Percentiles rank a stretch among this genome's conserved stretches.
These are phyloP conservation scores for Austroboletus novae-zelandiae DNA, from an alignment of 1,284 basidiomycete species.

Conservation along the genomic window DNA sequence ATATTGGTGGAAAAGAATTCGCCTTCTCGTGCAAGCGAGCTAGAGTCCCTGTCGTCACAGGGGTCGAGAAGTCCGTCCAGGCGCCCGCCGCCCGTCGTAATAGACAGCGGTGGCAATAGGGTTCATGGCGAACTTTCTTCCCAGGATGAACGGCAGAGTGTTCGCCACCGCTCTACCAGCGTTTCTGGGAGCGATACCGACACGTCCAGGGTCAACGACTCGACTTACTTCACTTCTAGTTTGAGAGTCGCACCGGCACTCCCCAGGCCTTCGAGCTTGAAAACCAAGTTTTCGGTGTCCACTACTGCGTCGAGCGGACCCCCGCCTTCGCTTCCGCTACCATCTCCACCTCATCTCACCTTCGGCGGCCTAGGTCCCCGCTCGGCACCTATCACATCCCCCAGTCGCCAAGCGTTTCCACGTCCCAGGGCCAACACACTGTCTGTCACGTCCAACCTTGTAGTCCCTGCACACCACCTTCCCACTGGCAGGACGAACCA, in stretches of 20 bases:
- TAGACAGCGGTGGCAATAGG: conserved; percentile 14
- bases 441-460: conserved; percentile 30
- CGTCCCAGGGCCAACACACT: conserved; percentile 32
- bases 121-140: conserved; percentile 13
- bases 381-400: conserved; percentile 17
- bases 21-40: conserved; percentile 17
- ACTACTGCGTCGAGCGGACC: conserved; percentile 19
- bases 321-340: conserved; percentile 30
- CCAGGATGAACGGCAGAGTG: conserved; percentile 18
- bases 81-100: conserved; percentile 5
- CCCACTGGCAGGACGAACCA: conserved; percentile 4
- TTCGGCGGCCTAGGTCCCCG: conserved; percentile 2
- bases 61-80: conserved; percentile 19
- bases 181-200: conserved; percentile 33
- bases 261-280: conserved; percentile 19
- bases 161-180: conserved; percentile 21
- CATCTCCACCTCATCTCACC: conserved; percentile 22
- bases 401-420: conserved; percentile 23
- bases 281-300: conserved; percentile 12
- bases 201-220: conserved; percentile 24
- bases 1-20: conserved; percentile 12
- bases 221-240: conserved; percentile 7
- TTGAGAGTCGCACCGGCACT: conserved; percentile 11
- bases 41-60: conserved; percentile 26
- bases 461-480: conserved; percentile 10